These are phyloP conservation scores for Didymella glomerata DNA, from an alignment of 2,329 filamentous ascomycete genomes.

Conservation along the genomic window DNA sequence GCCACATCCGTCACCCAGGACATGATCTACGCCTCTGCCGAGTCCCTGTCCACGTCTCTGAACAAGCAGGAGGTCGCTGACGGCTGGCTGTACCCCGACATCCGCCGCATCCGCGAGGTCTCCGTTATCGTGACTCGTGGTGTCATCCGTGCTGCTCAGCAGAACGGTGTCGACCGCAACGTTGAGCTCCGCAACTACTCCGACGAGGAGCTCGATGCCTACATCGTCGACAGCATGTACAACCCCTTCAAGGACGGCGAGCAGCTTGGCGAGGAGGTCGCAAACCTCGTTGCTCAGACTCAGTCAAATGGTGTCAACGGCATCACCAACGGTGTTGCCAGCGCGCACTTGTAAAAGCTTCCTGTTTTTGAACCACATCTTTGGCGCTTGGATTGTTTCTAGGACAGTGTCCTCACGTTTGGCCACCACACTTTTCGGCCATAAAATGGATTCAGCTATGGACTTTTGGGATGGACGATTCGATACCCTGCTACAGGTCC, in stretches of 20 bases:
- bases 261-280: slow-evolving; percentile 52
- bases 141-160: slow-evolving; percentile 90
- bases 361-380: slow-evolving; percentile 27
- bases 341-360: slow-evolving; percentile 45
- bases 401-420: slow-evolving; percentile 19
- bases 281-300: slow-evolving; percentile 38
- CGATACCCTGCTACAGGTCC: slow-evolving; percentile 39
- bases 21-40: slow-evolving; percentile 96
- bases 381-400: slow-evolving; percentile 26
- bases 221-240: slow-evolving; percentile 63
- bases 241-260: slow-evolving; percentile 59
- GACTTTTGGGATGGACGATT: slow-evolving; percentile 30
- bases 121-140: slow-evolving; percentile 85
- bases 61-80: slow-evolving; percentile 81
- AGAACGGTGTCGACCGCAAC: slow-evolving; percentile 69
- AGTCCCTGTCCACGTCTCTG: slow-evolving; percentile 79
- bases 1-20: slow-evolving; percentile 85
- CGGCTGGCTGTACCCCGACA: slow-evolving; percentile 88
- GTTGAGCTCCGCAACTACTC: slow-evolving; percentile 69
- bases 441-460: slow-evolving; percentile 33
- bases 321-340: slow-evolving; percentile 41
- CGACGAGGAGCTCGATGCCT: slow-evolving; percentile 75
- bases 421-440: slow-evolving; percentile 26
- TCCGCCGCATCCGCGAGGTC: slow-evolving; percentile 90
- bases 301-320: slow-evolving; percentile 37